These are phyloP conservation scores for Bipolaris sorokiniana DNA, from an alignment of 2,329 filamentous ascomycete genomes.

Conservation along the genomic window DNA sequence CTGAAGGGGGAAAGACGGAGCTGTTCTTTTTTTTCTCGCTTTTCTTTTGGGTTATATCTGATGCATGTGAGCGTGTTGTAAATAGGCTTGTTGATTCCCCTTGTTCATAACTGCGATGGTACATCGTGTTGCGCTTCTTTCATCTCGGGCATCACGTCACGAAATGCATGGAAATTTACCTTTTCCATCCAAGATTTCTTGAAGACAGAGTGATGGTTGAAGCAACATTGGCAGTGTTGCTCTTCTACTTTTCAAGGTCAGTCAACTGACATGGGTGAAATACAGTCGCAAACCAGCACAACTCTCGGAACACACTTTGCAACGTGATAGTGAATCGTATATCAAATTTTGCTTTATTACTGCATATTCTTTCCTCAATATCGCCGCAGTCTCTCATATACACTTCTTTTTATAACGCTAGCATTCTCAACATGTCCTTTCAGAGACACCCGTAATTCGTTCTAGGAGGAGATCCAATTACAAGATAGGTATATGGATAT, in stretches of 20 bases:
- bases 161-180: slow-evolving; percentile 3
- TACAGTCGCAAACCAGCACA: no score
- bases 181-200: neutral
- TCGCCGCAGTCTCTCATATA: neutral
- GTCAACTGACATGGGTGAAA: no score
- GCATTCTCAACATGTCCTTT: neutral
- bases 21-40: no score
- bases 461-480: slow-evolving; percentile 1
- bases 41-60: neutral
- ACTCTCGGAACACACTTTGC: neutral
- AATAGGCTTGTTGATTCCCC: neutral
- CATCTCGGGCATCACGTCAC: neutral
- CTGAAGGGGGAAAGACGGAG: no score
- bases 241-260: no score
- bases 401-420: neutral
- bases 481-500: slow-evolving; percentile 1
- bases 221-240: no score
- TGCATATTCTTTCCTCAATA: neutral
- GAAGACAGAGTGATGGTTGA: neutral
- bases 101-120: neutral
- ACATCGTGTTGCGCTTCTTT: slow-evolving; percentile 3
- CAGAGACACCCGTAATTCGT: neutral
- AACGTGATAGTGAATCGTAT: neutral
- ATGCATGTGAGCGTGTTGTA: neutral
- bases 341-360: neutral